These are phyloP conservation scores for Paramecium primaurelia DNA, from an alignment of 73 alveolate species.

Conservation along the genomic window DNA sequence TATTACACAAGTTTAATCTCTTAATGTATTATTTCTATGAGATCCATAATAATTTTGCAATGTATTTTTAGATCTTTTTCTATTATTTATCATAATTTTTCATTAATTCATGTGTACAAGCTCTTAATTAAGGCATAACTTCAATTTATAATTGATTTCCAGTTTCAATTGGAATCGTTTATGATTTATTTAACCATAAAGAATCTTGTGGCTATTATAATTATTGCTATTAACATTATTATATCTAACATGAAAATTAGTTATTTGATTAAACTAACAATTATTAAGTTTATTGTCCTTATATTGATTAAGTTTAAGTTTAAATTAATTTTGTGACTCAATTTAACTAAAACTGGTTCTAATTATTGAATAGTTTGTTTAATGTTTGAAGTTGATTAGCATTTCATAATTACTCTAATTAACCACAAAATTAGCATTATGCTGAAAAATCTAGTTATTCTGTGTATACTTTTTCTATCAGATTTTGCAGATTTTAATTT, in stretches of 20 bases:
- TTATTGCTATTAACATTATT: background rate
- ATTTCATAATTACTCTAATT: background rate
- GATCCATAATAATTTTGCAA: background rate
- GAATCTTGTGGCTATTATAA: background rate
- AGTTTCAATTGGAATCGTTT: background rate
- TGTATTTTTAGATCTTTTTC: background rate
- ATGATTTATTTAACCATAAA: background rate
- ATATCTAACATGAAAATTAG: background rate
- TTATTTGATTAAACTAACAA: background rate
- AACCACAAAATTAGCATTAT: background rate
- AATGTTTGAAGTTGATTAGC: background rate
- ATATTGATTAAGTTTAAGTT: background rate
- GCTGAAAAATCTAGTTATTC: slow-evolving; percentile 20
- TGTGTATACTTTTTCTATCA: background rate
- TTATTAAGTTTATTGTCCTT: background rate
- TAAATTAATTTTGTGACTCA: background rate
- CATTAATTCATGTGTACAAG: slow-evolving; percentile 37
- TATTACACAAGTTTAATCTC: no score
- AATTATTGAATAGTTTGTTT: background rate
- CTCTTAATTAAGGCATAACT: background rate
- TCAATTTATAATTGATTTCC: slow-evolving; percentile 9
- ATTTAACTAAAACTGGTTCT: background rate
- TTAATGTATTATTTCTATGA: no score
- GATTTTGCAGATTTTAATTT: slow-evolving; percentile 10
- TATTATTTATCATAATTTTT: background rate